Conservation (phyloP, 1,284 basidiomycete genomes). For the Schizophyllum amplum region DNA sequence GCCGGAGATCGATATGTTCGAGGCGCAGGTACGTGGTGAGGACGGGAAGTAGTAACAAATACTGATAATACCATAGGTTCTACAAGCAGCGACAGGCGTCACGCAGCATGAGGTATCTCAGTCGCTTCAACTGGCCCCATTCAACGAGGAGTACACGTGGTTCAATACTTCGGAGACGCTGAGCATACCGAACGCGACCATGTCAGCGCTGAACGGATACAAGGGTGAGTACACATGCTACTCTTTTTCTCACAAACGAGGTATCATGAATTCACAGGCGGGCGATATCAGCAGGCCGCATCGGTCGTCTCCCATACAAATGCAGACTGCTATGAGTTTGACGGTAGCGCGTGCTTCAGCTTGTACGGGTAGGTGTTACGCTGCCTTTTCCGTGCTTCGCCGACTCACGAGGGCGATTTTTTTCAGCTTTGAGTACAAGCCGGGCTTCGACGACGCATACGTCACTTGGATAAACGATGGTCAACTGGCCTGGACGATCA, state of each 20-base stretch:
- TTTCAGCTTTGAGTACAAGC: constrained; percentile 33
- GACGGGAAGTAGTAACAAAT: background rate
- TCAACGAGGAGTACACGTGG: constrained; percentile 6
- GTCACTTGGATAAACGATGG: constrained; percentile 66
- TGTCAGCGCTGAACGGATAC: constrained; percentile 33
- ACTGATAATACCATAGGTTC: background rate
- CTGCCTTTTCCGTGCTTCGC: constrained; percentile 47
- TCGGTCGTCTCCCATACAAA: constrained; percentile 35
- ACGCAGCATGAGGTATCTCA: background rate
- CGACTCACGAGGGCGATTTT: constrained; percentile 24
- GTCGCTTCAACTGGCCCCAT: constrained; percentile 3
- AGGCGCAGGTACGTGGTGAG: constrained; percentile 7
- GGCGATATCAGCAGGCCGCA: constrained; percentile 41
- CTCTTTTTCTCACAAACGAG: background rate
- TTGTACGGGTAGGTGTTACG: constrained; percentile 33
- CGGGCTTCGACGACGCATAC: constrained; percentile 22
- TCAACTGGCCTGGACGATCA: constrained; percentile 67
- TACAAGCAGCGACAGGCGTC: background rate
- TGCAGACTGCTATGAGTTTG: constrained; percentile 15
- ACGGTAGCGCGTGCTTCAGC: constrained; percentile 25
- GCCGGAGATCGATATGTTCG: constrained; percentile 19
- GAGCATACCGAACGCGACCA: constrained; percentile 5
- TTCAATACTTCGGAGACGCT: constrained; percentile 6
- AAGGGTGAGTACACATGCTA: constrained; percentile 29
- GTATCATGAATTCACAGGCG: constrained; percentile 22